phyloP scores from a whole-genome alignment of 495 filamentous ascomycete genomes.

The Cercophora samala region DNA sequence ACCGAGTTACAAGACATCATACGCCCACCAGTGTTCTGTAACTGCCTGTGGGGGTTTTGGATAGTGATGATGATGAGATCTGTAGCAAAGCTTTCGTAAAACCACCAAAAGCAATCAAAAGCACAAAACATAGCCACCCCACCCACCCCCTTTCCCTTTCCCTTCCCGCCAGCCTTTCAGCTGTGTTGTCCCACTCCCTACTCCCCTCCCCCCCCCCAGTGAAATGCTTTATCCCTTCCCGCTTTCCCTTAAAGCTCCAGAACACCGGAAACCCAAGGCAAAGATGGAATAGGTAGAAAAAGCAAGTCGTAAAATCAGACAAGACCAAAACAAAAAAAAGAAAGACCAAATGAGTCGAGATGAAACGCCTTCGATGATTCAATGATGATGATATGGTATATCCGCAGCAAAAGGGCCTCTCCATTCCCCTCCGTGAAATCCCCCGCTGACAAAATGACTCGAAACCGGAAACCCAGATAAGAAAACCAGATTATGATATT shows the following conservation, averaged over 20 bases:
- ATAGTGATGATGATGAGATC: neutral
- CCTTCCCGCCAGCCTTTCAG: neutral
- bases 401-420: neutral
- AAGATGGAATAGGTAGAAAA: neutral
- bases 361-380: neutral
- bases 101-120: neutral
- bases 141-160: neutral
- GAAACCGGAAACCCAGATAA: conserved; percentile 2
- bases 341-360: conserved; percentile 1
- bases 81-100: neutral
- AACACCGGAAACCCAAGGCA: neutral
- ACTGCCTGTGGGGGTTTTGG: too few relatives aligned
- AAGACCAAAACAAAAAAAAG: neutral
- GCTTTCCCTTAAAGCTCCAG: neutral
- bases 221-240: neutral
- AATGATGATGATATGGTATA: conserved; percentile 1
- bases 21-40: too few relatives aligned
- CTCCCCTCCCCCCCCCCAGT: neutral
- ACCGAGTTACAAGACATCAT: too few relatives aligned
- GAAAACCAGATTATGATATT: conserved; percentile 5
- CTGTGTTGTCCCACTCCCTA: neutral
- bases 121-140: neutral
- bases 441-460: neutral
- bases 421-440: neutral
- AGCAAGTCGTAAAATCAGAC: neutral